A percentile compares a stretch with the other conserved stretches of the same genome.
phyloP scores from a whole-genome alignment of 352 stramenopile genomes.

The Phytophthora sp. region DNA sequence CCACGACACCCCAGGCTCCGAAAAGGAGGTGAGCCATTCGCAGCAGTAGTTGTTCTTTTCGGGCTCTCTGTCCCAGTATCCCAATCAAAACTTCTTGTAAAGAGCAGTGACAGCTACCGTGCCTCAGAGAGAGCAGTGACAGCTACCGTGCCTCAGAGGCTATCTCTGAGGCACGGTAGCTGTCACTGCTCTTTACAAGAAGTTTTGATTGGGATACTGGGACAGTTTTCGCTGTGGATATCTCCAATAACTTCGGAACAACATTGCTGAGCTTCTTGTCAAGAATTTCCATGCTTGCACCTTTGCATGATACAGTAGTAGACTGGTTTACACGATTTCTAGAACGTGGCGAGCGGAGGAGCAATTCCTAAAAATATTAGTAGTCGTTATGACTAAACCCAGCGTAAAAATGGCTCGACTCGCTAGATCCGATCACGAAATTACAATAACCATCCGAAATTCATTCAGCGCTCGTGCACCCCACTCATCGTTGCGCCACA shows the following conservation, averaged over 20 bases:
- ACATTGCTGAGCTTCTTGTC: too few species aligned
- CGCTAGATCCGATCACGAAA: constrained; percentile 18
- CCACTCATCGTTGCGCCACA: constrained; percentile 23
- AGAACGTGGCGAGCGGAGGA: neutral
- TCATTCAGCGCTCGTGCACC: constrained; percentile 8
- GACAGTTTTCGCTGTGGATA: too few species aligned
- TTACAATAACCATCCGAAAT: constrained; percentile 20
- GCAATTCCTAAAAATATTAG: constrained; percentile 14
- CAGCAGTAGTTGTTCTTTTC: neutral
- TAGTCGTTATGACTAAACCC: constrained; percentile 6
- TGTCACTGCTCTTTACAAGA: neutral
- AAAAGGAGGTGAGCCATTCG: neutral
- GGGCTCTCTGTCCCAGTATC: neutral
- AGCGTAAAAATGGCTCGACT: constrained; percentile 13
- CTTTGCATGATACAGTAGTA: too few species aligned
- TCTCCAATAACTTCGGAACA: too few species aligned
- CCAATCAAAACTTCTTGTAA: neutral
- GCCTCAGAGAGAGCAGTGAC: too few species aligned
- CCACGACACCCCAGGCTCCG: constrained; percentile 3
- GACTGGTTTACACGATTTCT: neutral
- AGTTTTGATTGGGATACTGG: neutral
- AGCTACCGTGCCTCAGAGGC: too few species aligned
- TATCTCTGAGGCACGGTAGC: neutral
- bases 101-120: neutral
- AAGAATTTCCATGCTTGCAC: too few species aligned